Evolutionary conservation across 1,139 yeast genomes (phyloP).

Genomic region (Magnusiomyces fungicola): DNA sequence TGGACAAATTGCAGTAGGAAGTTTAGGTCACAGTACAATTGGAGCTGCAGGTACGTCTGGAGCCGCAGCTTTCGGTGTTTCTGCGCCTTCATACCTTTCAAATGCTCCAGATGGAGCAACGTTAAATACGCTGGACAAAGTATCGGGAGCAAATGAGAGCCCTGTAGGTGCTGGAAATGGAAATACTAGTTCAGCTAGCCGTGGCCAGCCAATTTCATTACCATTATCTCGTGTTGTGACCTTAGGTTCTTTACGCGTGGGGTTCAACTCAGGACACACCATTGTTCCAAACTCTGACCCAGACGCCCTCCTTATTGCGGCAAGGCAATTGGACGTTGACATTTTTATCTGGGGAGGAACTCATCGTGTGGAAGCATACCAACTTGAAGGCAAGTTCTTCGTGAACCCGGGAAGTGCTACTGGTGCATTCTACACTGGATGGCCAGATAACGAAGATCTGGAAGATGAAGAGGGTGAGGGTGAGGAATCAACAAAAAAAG

Average conservation of each 20-base stretch:
- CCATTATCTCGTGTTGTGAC: constrained; percentile 62
- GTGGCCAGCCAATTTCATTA: constrained; percentile 27
- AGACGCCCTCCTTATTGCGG: constrained; percentile 68
- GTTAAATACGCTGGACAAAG: neutral
- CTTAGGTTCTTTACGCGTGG: constrained; percentile 69
- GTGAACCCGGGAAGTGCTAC: constrained; percentile 95
- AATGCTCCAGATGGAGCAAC: constrained; percentile 8
- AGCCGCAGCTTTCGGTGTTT: neutral
- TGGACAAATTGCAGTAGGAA: constrained; percentile 2
- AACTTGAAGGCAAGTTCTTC: constrained; percentile 85
- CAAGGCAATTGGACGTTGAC: constrained; percentile 89
- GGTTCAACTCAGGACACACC: constrained; percentile 78
- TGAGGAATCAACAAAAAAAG: constrained; percentile 24
- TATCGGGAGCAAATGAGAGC: neutral
- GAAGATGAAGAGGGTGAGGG: constrained; percentile 22
- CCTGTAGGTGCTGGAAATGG: neutral
- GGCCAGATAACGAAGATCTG: constrained; percentile 35
- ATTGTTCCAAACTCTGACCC: constrained; percentile 85
- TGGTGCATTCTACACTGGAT: constrained; percentile 67
- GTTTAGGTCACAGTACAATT: neutral
- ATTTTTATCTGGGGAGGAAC: constrained; percentile 95
- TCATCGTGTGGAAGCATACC: constrained; percentile 87
- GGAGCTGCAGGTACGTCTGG: neutral
- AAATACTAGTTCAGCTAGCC: neutral
- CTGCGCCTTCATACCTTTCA: neutral